Evolutionary conservation across 179 eudicot species (phyloP).

Genomic region (Camellia oleifera): DNA sequence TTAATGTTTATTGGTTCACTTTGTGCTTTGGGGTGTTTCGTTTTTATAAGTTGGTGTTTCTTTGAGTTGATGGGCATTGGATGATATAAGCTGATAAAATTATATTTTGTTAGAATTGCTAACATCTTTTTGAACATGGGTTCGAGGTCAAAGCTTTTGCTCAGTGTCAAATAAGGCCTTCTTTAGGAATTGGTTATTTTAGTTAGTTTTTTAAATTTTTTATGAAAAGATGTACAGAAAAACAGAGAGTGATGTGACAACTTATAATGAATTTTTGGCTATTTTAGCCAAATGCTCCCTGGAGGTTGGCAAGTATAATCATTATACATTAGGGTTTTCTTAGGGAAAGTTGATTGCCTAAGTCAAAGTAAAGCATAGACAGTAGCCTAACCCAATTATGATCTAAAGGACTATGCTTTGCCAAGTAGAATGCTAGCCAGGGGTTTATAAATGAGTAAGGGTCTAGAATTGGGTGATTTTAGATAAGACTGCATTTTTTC

Average conservation of each 20-base stretch:
- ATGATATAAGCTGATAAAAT: not conserved
- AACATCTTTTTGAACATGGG: not conserved
- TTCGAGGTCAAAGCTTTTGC: not conserved
- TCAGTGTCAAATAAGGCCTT: not conserved
- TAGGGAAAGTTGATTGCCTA: not conserved
- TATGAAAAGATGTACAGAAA: no score
- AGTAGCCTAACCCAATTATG: no score
- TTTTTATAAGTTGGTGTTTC: not conserved
- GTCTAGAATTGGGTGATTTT: no score
- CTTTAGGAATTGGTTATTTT: no score
- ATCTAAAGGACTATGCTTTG: no score
- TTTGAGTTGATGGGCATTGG: not conserved
- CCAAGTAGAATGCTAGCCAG: not conserved
- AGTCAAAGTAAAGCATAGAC: not conserved
- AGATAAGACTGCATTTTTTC: no score
- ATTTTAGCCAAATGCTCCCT: not conserved
- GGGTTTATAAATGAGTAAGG: not conserved
- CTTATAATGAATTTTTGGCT: no score
- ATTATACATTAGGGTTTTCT: not conserved
- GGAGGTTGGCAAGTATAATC: not conserved
- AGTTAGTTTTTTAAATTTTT: no score
- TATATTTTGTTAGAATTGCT: not conserved
- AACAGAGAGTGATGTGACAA: no score
- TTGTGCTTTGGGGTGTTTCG: not conserved
- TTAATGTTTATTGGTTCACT: not conserved